Base-by-base conservation (phyloP, 441 rosid species). In the Brassica hybrid region DNA sequence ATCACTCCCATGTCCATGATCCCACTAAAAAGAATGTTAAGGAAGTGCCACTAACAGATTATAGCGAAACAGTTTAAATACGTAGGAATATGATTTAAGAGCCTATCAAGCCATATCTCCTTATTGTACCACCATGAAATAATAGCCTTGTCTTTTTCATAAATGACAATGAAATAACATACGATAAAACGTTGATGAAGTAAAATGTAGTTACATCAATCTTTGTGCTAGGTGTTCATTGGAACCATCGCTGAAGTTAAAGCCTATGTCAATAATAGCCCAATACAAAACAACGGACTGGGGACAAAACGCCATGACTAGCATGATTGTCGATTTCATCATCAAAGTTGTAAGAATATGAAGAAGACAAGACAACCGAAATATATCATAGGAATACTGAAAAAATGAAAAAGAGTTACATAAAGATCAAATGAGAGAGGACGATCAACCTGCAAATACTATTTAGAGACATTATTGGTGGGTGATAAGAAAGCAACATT, bases 171-270 rank as follows among this genome's bases (percentile, higher is more conserved):
- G 45, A 32, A 32, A 32, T 32, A 32, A 32, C 36, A 32, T 32
- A 32, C 36, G 36, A 32, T 32, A 38, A 36, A 8, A 36, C 11
- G 43, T 36, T 8, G 43, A 36, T 36, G 11, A 36, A 36, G 43
- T 36, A 36, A 36, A 38, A 43, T 43, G 14, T 43, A 43, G 50
- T 43, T 43, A 3, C 50, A 43, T 43, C 14, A 11, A 43, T 50
- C 19, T 50, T 50, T 14, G 19, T 6, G 57, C 18, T 50, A 45
- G 54, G 50, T 43, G 50, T 45, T 45, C 54, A 66, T 41, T 74
- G 32, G 23, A 58, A 58, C 14, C 78, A 58, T 67, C 59, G 34
- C 11, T 66, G 16, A 66, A 57, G 67, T 56, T 58, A 74, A 57
- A 17, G 23, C 27, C 27, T 58, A 41, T 38, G 59, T 14, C 60